phyloP scores from a whole-genome alignment of 306 rosid genomes.

The Malus sieversii region DNA sequence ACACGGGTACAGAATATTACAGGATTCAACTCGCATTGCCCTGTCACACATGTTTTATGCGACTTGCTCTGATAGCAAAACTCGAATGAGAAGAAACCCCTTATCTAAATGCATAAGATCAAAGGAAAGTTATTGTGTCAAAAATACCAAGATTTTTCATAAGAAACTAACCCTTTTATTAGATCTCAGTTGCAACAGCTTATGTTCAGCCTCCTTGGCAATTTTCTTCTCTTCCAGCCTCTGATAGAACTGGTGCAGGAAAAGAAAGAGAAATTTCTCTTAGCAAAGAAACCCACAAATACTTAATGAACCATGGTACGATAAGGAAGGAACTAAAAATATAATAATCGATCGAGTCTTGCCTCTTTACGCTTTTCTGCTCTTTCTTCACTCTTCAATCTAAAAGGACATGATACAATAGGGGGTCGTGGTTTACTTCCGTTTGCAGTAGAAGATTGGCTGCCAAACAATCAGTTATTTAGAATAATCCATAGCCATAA shows the following conservation, averaged over 20 bases:
- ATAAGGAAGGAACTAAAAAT: not conserved
- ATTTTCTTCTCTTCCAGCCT: slow-evolving; percentile 52
- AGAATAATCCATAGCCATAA: not conserved
- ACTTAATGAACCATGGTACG: not conserved
- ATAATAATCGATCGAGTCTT: slow-evolving; percentile 18
- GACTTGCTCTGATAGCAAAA: not conserved
- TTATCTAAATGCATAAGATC: not conserved
- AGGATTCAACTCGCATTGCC: not conserved
- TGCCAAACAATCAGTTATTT: slow-evolving; percentile 27
- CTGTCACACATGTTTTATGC: not conserved
- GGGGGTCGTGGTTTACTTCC: slow-evolving; percentile 33
- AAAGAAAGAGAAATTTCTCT: slow-evolving; percentile 6
- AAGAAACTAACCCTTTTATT: slow-evolving; percentile 40
- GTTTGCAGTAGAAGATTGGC: slow-evolving; percentile 40
- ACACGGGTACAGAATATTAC: not conserved
- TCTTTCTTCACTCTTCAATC: slow-evolving; percentile 81
- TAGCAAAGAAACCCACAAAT: not conserved
- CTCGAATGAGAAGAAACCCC: not conserved
- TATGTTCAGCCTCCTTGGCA: slow-evolving; percentile 43
- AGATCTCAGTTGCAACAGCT: slow-evolving; percentile 36
- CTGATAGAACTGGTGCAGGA: slow-evolving; percentile 52
- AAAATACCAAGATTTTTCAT: not conserved
- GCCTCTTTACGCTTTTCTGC: slow-evolving; percentile 86
- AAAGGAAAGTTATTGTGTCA: not conserved
- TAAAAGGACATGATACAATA: slow-evolving; percentile 50